phyloP scores from a whole-genome alignment of 2,329 filamentous ascomycete species.

The Ophiostoma himal-ulmi region DNA sequence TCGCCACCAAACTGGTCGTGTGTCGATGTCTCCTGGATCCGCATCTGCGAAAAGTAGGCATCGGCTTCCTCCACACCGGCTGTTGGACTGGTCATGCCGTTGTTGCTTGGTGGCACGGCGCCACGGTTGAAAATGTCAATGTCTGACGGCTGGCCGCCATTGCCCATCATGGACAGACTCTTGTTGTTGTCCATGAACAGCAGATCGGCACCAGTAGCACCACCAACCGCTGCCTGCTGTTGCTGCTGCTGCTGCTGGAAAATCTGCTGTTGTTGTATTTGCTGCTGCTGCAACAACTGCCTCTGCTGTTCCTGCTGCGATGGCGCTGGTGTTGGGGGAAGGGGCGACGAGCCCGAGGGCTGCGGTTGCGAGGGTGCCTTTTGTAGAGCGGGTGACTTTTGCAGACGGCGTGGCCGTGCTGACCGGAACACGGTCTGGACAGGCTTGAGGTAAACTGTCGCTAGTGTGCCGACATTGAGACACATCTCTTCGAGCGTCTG shows the following conservation, averaged over 20 bases:
- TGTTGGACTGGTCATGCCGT: slow-evolving; percentile 51
- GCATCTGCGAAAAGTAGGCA: slow-evolving; percentile 78
- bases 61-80: slow-evolving; percentile 83
- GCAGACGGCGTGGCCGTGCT: slow-evolving; percentile 71
- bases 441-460: slow-evolving; percentile 95
- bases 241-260: slow-evolving; percentile 20
- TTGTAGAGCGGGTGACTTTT: slow-evolving; percentile 81
- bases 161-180: slow-evolving; percentile 54
- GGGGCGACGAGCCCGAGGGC: slow-evolving; percentile 9
- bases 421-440: slow-evolving; percentile 95
- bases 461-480: slow-evolving; percentile 88
- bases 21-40: slow-evolving; percentile 49
- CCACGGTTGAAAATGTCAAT: slow-evolving; percentile 41
- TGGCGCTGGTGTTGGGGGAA: slow-evolving; percentile 29
- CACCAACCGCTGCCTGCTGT: slow-evolving; percentile 13
- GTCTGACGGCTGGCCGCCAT: slow-evolving; percentile 47
- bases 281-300: slow-evolving; percentile 22
- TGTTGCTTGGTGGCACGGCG: slow-evolving; percentile 24
- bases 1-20: slow-evolving; percentile 56
- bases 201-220: slow-evolving; percentile 26
- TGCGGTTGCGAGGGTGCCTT: slow-evolving; percentile 33
- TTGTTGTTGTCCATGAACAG: slow-evolving; percentile 49
- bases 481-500: slow-evolving; percentile 94
- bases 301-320: slow-evolving; percentile 21
- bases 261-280: slow-evolving; percentile 15